Base-by-base conservation (phyloP, 2,329 filamentous ascomycete species). In the Aspergillus sp. region DNA sequence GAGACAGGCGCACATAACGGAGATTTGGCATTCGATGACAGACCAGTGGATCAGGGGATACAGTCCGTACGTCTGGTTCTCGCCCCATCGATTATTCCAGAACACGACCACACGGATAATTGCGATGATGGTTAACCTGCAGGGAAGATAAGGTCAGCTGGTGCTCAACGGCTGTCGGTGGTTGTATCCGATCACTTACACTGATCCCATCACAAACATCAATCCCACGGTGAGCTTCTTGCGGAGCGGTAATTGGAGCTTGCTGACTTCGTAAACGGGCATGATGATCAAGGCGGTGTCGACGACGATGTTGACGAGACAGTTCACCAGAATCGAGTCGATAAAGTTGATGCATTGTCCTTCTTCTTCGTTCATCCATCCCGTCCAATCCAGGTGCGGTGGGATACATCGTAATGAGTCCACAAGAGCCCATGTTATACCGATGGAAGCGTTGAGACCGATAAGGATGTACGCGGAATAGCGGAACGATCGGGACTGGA, bases 31-130 rank as follows among this genome's bases (percentile, higher is more conserved):
- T 55, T 71, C 69, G 39, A 71, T 69, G 9, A 71, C 64, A 3
- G 69, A 70, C 69, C 69, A 71, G 56, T 67, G 63, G 26, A 67
- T 65, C 11, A 71, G 58, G 1, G 69, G 67, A 12, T 67, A 64
- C 29, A 71, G 46, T 14, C 66, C 65, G 9, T 62, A 54, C 47
- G 52, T 18, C 10, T 45, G 62, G n/a, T 70, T 70, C 7, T 26
- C 12, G 3, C 62, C 65, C 67, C 63, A 68, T 29, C 64, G 63
- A 24, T 71, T 65, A 5, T 55, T 62, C 59, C 63, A 71, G 55
- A 71, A 70, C 3, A 71, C 66, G 11, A 71, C 49, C 2, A 69
- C 67, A 22, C 68, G 66, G 24, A 69, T 65, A 12, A 70, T 67
- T 5, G 65, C 67, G 26, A 70, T 63, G 26, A 70, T 52, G 0